Conservation (phyloP, 1,284 basidiomycete species). For the Ceratobasidium theobromae region DNA sequence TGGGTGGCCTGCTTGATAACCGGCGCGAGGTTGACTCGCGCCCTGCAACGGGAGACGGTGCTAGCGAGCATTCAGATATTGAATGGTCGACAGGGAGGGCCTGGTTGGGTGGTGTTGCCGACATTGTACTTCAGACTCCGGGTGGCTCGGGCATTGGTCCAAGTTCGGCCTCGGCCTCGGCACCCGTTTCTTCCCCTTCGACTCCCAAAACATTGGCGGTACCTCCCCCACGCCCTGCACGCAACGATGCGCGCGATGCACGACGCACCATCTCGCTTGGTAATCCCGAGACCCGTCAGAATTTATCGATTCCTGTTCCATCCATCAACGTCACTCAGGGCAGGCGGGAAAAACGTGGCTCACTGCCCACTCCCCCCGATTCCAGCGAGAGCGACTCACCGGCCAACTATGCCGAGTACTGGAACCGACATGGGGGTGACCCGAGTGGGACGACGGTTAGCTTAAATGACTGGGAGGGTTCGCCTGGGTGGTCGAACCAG, state of each 20-base stretch:
- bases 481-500: conserved; percentile 17
- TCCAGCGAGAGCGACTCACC: conserved; percentile 19
- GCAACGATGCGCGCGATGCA: neutral
- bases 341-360: neutral
- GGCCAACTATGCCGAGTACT: conserved; percentile 16
- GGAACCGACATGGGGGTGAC: neutral
- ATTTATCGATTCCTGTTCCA: neutral
- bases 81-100: conserved; percentile 25
- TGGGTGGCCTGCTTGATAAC: conserved; percentile 8
- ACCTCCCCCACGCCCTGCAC: neutral
- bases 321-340: neutral
- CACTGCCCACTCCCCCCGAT: conserved; percentile 20
- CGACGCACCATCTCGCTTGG: neutral
- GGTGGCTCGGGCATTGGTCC: neutral
- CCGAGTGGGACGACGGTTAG: conserved; percentile 18
- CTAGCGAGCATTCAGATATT: conserved; percentile 11
- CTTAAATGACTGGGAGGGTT: conserved; percentile 29
- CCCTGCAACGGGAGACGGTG: neutral
- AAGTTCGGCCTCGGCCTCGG: neutral
- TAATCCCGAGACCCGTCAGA: neutral
- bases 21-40: conserved; percentile 1
- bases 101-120: conserved; percentile 19
- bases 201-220: neutral
- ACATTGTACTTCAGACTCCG: conserved; percentile 13
- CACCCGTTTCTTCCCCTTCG: neutral